Base-by-base conservation (phyloP, 164 flowering plant genomes). In the Brasenia schreberi region DNA sequence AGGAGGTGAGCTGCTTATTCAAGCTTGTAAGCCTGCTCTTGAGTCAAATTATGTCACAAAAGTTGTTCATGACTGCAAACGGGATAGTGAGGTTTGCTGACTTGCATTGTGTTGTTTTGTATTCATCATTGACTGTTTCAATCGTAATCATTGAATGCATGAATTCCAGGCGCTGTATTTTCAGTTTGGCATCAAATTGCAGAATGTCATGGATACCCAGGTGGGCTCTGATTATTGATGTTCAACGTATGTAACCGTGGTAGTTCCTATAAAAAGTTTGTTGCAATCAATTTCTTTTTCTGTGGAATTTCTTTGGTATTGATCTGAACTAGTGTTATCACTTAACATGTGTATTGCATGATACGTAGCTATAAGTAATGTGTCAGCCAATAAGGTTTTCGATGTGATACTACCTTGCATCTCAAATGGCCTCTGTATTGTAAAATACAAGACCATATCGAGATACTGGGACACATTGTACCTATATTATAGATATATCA, bases 21-120 rank as follows among this genome's bases (percentile, higher is more conserved):
- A 75, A 77, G 96, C 96, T 71, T 94, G 99, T 85, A 88, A 91
- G 88, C 99, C 99, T 79, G 96, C 92, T 69, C 96, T 94, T 71
- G 99, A 94, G 79, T 94, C 99, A 78, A 78, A 72, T 69, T 79
- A 84, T 82, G 74, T 94, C 87, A 89, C 88, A 69, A 94, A 94
- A 88, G 97, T 91, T 72, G 85, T 94, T 80, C 99, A 94, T 60
- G 96, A 94, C 71, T 94, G 97, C 92, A 91, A 89, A 80, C 84
- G 97, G 61, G 99, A 94, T 78, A 91, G 99, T 72, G 97, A 93
- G 97, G 97, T 93, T 80, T 79, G 72, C 77, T 49, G 10, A 56
- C 64, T 69, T 73, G 49, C 61, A 70, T 73, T 75, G 61, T 60
- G 65, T 68, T 68, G 61, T 44, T 42, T 18, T 52, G 19, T 7